Conservation (phyloP, 768 basidiomycete genomes). For the Amanita rubescens region DNA sequence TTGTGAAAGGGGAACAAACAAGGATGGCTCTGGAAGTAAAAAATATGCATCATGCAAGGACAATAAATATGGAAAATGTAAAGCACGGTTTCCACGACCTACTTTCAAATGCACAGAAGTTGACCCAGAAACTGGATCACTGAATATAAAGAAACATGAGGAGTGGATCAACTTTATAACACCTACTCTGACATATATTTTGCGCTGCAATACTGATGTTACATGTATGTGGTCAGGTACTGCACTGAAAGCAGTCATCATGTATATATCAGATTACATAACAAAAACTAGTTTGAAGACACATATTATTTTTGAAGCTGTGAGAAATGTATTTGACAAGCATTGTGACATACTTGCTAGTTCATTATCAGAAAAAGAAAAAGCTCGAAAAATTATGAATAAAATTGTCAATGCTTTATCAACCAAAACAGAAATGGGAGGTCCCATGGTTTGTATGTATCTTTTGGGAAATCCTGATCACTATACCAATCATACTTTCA, state of each 20-base stretch:
- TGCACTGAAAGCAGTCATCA: conserved; percentile 1
- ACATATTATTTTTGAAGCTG: conserved; percentile 16
- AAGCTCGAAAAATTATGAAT: conserved; percentile 5
- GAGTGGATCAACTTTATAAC: conserved; percentile 20
- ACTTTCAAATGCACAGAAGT: conserved; percentile 11
- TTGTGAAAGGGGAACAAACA: not conserved
- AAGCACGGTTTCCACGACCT: not conserved
- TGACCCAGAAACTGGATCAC: conserved; percentile 8
- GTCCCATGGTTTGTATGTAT: conserved; percentile 18
- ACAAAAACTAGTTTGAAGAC: not conserved
- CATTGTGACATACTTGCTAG: conserved; percentile 8
- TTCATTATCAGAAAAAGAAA: not conserved
- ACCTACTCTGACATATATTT: conserved; percentile 9
- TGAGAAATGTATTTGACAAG: conserved; percentile 12
- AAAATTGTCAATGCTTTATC: conserved; percentile 14
- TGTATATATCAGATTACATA: not conserved
- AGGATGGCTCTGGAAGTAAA: not conserved
- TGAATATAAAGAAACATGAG: conserved; percentile 18
- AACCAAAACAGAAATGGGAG: conserved; percentile 22
- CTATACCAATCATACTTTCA: conserved; percentile 24
- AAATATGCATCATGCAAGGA: not conserved
- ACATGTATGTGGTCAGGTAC: too few relatives aligned
- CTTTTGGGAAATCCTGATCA: conserved; percentile 16
- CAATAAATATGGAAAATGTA: conserved; percentile 5
- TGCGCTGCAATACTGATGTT: not conserved